Conservation (phyloP, 2,329 filamentous ascomycete species). For the Cercospora citrullina region DNA sequence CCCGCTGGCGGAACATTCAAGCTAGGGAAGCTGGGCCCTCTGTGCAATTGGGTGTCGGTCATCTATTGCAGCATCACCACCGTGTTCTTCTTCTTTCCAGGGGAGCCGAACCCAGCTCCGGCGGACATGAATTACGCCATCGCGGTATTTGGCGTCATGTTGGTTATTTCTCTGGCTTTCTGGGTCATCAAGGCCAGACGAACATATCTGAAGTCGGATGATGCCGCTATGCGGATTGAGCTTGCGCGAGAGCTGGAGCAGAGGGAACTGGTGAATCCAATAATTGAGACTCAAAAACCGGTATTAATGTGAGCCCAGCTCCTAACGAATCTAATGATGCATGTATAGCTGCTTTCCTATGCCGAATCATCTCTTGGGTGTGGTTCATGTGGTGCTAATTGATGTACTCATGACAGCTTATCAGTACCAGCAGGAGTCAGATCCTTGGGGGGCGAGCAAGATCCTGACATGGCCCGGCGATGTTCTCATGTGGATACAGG, state of each 20-base stretch:
- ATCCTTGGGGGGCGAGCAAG: background rate
- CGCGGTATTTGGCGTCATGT: slow-evolving; percentile 58
- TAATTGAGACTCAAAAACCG: background rate
- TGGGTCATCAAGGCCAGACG: slow-evolving; percentile 53
- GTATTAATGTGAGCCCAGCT: background rate
- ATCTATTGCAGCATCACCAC: slow-evolving; percentile 56
- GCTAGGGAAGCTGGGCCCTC: slow-evolving; percentile 43
- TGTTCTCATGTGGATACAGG: background rate
- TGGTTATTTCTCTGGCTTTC: slow-evolving; percentile 52
- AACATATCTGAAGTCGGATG: slow-evolving; percentile 37
- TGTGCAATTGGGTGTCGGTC: slow-evolving; percentile 47
- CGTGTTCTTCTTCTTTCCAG: slow-evolving; percentile 59
- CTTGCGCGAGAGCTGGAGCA: slow-evolving; percentile 23
- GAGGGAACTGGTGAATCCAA: background rate
- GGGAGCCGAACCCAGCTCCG: slow-evolving; percentile 46
- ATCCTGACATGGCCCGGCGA: background rate
- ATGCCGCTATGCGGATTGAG: slow-evolving; percentile 28
- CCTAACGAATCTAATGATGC: background rate
- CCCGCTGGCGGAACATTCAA: slow-evolving; percentile 47
- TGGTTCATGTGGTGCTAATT: background rate
- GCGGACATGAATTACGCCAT: slow-evolving; percentile 61
- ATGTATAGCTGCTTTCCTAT: background rate
- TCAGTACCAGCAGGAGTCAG: background rate
- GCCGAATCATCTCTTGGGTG: background rate
- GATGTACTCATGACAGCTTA: background rate